Conservation (phyloP, 2,329 filamentous ascomycete genomes). For the Colletotrichum sp. region DNA sequence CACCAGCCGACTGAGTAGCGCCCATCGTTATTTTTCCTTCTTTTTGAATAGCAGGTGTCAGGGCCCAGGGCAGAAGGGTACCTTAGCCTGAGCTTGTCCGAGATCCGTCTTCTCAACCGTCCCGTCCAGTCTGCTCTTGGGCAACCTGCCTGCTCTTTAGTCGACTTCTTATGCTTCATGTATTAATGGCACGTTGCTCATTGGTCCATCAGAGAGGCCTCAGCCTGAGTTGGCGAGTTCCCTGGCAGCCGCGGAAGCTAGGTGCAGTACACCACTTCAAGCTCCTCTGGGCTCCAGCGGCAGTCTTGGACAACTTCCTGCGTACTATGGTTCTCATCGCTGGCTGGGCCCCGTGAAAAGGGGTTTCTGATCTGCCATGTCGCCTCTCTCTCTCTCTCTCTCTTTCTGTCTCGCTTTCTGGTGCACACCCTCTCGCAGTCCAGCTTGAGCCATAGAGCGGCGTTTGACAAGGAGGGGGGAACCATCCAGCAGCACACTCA, state of each 20-base stretch:
- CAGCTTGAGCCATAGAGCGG: not conserved
- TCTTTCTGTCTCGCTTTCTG: not conserved
- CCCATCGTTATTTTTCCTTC: not conserved
- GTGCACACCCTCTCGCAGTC: slow-evolving; percentile 1
- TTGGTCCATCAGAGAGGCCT: not conserved
- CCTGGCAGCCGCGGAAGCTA: not conserved
- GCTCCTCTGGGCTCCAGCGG: not conserved
- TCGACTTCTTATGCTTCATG: not conserved
- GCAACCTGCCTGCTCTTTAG: not conserved
- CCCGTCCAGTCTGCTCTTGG: not conserved
- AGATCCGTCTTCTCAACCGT: not conserved
- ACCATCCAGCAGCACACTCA: not conserved
- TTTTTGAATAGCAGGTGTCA: not conserved
- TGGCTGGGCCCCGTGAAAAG: not conserved
- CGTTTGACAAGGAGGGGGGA: not conserved
- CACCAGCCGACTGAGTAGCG: not conserved
- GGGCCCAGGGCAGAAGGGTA: not conserved
- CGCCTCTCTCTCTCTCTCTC: not conserved
- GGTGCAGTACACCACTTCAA: not conserved
- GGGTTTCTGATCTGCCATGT: not conserved
- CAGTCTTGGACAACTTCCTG: not conserved
- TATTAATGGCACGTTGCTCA: not conserved
- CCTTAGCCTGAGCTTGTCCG: not conserved
- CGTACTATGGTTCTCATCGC: not conserved
- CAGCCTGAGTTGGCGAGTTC: not conserved